A percentile compares a stretch with the other conserved stretches of the same genome.
Conservation (phyloP, 192 early-diverging fungal species). For the Linderina pennispora region DNA sequence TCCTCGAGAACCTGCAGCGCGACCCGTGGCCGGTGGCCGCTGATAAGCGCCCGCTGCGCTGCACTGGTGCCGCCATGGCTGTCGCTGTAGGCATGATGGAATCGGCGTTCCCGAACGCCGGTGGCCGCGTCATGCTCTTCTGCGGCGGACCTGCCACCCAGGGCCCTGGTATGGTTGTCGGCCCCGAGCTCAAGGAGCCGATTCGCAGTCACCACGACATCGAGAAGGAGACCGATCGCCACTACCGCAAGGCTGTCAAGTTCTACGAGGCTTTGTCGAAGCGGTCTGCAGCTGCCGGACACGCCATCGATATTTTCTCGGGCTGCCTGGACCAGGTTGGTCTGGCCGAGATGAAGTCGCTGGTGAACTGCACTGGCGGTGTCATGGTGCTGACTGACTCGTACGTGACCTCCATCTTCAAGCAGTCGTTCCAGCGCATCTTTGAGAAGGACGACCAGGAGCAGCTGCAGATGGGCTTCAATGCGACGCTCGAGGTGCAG, state of each 20-base stretch:
- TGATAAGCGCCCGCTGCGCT: constrained; percentile 86
- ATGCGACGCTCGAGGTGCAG: constrained; percentile 94
- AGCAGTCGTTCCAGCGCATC: constrained; percentile 92
- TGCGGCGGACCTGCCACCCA: constrained; percentile 88
- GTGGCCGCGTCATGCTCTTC: constrained; percentile 91
- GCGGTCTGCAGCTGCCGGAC: constrained; percentile 80
- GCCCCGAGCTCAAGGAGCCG: constrained; percentile 83
- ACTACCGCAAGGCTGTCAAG: constrained; percentile 93
- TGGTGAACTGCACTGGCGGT: constrained; percentile 86
- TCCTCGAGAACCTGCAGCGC: constrained; percentile 93
- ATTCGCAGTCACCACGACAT: constrained; percentile 98
- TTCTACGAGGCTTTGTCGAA: constrained; percentile 88
- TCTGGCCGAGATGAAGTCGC: constrained; percentile 90
- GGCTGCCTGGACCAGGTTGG: constrained; percentile 98
- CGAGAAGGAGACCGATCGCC: constrained; percentile 87
- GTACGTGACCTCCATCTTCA: constrained; percentile 94
- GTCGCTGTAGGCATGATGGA: constrained; percentile 92
- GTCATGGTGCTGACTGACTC: constrained; percentile 93
- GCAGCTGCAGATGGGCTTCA: constrained; percentile 93
- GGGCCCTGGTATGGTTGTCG: constrained; percentile 94
- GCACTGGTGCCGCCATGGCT: constrained; percentile 91
- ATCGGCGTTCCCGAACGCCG: constrained; percentile 86
- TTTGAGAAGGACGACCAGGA: constrained; percentile 90
- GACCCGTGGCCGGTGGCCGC: constrained; percentile 94
- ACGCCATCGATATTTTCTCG: constrained; percentile 93